Evolutionary conservation across 768 basidiomycete species (phyloP).

Genomic region (Lentinula lateritia): DNA sequence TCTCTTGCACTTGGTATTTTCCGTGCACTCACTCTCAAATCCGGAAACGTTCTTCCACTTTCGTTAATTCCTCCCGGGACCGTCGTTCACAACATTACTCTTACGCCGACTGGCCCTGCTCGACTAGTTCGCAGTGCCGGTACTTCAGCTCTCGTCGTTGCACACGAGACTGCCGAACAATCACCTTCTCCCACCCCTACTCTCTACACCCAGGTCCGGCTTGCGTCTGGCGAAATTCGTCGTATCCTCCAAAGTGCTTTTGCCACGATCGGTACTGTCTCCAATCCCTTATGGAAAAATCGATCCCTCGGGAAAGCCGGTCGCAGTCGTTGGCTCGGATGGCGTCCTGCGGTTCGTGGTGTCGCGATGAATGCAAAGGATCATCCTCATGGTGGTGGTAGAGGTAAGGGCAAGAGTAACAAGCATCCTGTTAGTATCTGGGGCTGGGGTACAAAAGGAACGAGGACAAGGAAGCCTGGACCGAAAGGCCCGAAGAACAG

Average conservation of each 20-base stretch:
- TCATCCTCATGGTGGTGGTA: constrained; percentile 96
- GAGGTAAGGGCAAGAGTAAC: constrained; percentile 96
- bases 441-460: constrained; percentile 92
- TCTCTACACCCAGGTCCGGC: constrained; percentile 69
- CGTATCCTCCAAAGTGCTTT: constrained; percentile 75
- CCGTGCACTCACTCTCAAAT: constrained; percentile 76
- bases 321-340: constrained; percentile 79
- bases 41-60: constrained; percentile 91
- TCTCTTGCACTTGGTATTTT: constrained; percentile 81
- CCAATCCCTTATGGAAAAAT: constrained; percentile 87
- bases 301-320: constrained; percentile 89
- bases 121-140: constrained; percentile 90
- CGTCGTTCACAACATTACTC: constrained; percentile 79
- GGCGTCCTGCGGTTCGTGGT: constrained; percentile 83
- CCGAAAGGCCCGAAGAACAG: constrained; percentile 86
- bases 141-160: constrained; percentile 74
- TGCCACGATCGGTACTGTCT: constrained; percentile 89
- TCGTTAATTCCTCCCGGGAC: constrained; percentile 91
- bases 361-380: constrained; percentile 96
- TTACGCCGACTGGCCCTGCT: constrained; percentile 70
- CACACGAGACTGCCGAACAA: constrained; percentile 63
- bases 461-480: constrained; percentile 87
- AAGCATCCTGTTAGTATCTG: constrained; percentile 89
- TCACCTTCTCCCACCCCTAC: constrained; percentile 1
- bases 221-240: constrained; percentile 92